Base-by-base conservation (phyloP, 2,329 filamentous ascomycete species). In the Dothideomycetes sp. region DNA sequence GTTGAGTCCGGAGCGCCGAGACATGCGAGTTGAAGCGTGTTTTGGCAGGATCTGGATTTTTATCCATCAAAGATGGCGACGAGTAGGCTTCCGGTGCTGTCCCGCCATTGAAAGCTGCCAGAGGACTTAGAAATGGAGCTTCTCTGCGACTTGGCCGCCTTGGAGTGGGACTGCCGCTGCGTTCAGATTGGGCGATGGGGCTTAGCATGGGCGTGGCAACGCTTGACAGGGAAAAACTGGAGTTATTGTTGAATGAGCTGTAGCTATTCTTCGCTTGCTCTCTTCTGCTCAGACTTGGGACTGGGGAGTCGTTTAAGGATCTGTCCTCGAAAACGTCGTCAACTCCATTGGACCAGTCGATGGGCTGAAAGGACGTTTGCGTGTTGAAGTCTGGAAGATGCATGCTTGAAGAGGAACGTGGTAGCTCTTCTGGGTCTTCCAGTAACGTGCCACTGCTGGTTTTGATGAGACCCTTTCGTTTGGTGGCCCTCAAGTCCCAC, bases 1-100 rank as follows among this genome's bases (percentile, higher is more conserved):
- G 50, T 52, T 50, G 63, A 43, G 37, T 53, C 45, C 41, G 45
- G 42, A 58, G 45, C n/a, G 47, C 50, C 10, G 34, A 15, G 10
- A 56, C 31, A 30, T 57, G 51, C 3, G 45, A 42, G 3, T 30
- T 37, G 42, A 47, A 45, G 45, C 16, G 50, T 36, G 31, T 24
- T 19, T 9, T 24, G 14, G 9, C 5, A 12, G 9, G 19, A 24
- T 12, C 14, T 41, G 34, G n/a, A n/a, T n/a, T n/a, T n/a, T n/a
- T n/a, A n/a, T n/a, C 11, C 3, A 34, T 33, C 2, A 30, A 29
- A 9, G 29, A 14, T 22, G 40, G 22, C 12, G 22, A 12, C 12
- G 22, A 27, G 12, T 27, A 27, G 22, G 12, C 7, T 7, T 12
- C 22, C 7, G 7, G 7, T 27, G 22, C 22, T 7, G 22, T 27